Base-by-base conservation (phyloP, 352 stramenopile species). In the Phytopythium aichiense region DNA sequence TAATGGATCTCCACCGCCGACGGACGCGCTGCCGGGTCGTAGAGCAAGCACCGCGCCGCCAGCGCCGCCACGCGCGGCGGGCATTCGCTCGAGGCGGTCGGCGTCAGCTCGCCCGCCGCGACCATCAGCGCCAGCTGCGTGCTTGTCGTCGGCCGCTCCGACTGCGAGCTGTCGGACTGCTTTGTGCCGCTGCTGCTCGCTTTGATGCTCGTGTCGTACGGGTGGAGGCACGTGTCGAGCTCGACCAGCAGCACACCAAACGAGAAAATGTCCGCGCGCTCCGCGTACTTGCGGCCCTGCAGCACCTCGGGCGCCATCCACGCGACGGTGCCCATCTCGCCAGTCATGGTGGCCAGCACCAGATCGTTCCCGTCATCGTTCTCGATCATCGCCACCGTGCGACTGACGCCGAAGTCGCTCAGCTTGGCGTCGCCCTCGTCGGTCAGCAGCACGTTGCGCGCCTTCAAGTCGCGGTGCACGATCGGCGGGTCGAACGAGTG, bases 391-490 rank as follows among this genome's bases (percentile, higher is more conserved):
- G 52, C 54, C 22, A 58, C 42, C 20, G 56, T 53, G 5, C 68
- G 71, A 22, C 71, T 76, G 42, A 72, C 68, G 18, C 71, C 71
- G 42, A 78, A 78, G 35, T 73, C 71, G 23, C 64, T 69, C 42
- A 78, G 48, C 52, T 75, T 73, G 56, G 68, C 60, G 9, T 55
- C 57, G 23, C 64, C 77, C n/a, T 76, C 65, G 9, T 20, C 28
- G 8, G 13, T 25, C 30, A 84, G n/a, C 7, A 84, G 48, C 18
- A 84, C 61, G 62, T 79, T 84, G 56, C 76, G 76, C 2, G 62
- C 50, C 63, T 84, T 84, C 43, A 84, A 56, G 56, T 84, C 72
- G n/a, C 74, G 74, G 49, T 84, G 74, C 49, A 84, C 76, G 64
- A 84, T 81, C 55, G 68, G 68, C 20, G 25, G 43, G 18, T 65